These are phyloP conservation scores for Comarum palustre DNA, from an alignment of 306 rosid species.

Conservation along the genomic window DNA sequence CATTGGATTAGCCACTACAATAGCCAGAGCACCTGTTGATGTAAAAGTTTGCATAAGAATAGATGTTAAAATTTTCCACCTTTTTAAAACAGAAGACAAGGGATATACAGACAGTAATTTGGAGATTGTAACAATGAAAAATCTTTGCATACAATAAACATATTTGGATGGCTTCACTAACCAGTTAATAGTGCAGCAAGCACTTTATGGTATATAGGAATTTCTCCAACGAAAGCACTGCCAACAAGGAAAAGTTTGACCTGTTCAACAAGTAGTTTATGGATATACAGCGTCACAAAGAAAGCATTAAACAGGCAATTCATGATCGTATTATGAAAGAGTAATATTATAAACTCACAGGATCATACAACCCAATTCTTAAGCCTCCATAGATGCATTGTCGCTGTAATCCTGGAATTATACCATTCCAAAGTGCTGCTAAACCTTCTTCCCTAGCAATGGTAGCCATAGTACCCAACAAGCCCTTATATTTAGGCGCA, in stretches of 20 bases:
- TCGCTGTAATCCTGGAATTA: constrained; percentile 92
- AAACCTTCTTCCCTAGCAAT: constrained; percentile 92
- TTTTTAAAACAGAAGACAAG: background rate
- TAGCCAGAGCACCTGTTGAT: constrained; percentile 83
- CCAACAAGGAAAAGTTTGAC: constrained; percentile 85
- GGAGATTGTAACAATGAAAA: background rate
- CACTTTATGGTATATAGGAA: constrained; percentile 76
- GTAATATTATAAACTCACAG: constrained; percentile 63
- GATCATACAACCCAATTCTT: constrained; percentile 92
- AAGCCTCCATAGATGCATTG: constrained; percentile 95
- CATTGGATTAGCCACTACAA: constrained; percentile 81
- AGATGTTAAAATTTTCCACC: constrained; percentile 5
- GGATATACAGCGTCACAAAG: constrained; percentile 35
- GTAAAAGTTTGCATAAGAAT: background rate
- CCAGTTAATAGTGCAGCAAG: constrained; percentile 92
- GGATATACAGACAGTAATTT: constrained; percentile 3
- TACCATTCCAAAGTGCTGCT: constrained; percentile 85
- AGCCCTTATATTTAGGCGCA: constrained; percentile 65
- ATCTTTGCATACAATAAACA: constrained; percentile 4
- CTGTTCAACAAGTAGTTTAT: constrained; percentile 58
- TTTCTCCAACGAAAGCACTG: constrained; percentile 71
- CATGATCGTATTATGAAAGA: constrained; percentile 29
- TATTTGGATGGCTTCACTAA: constrained; percentile 34
- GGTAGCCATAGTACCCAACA: constrained; percentile 69
- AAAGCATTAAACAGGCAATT: background rate